phyloP scores from a whole-genome alignment of 2,329 filamentous ascomycete species.

The Bipolaris gigantea region DNA sequence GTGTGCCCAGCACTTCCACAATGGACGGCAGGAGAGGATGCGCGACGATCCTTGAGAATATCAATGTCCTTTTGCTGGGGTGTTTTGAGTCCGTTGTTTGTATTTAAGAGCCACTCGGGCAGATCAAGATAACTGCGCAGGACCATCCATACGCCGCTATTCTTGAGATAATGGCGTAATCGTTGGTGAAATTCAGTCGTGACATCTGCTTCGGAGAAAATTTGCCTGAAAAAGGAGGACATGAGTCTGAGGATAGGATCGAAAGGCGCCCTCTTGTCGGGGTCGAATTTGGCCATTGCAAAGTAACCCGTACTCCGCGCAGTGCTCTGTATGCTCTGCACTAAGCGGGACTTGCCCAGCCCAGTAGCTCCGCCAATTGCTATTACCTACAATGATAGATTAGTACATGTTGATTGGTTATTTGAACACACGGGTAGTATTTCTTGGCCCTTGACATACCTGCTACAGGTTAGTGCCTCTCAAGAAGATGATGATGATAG shows the following conservation, averaged over 20 bases:
- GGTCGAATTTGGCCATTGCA: conserved; percentile 62
- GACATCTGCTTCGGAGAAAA: conserved; percentile 66
- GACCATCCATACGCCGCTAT: conserved; percentile 57
- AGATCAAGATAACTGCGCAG: conserved; percentile 62
- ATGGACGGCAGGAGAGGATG: conserved; percentile 43
- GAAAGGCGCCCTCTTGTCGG: conserved; percentile 61
- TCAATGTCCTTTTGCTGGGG: conserved; percentile 31
- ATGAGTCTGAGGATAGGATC: conserved; percentile 64
- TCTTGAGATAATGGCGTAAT: conserved; percentile 57
- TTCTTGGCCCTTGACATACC: background rate
- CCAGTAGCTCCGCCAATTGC: conserved; percentile 60
- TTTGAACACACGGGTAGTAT: background rate
- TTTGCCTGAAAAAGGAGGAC: conserved; percentile 63
- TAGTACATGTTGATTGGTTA: background rate
- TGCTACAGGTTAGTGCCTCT: background rate
- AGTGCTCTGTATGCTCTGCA: conserved; percentile 60
- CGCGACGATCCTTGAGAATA: conserved; percentile 23
- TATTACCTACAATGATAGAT: conserved; percentile 47
- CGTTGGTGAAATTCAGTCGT: conserved; percentile 63
- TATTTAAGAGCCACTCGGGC: conserved; percentile 64
- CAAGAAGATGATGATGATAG: background rate
- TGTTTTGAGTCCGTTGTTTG: conserved; percentile 25
- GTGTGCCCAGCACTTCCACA: conserved; percentile 41
- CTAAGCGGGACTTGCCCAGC: conserved; percentile 62
- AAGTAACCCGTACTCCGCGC: conserved; percentile 64